Evolutionary conservation across 2,329 filamentous ascomycete genomes (phyloP), one percentile per base, ranked within the genome.

Genomic region (Trichoderma sp.): DNA sequence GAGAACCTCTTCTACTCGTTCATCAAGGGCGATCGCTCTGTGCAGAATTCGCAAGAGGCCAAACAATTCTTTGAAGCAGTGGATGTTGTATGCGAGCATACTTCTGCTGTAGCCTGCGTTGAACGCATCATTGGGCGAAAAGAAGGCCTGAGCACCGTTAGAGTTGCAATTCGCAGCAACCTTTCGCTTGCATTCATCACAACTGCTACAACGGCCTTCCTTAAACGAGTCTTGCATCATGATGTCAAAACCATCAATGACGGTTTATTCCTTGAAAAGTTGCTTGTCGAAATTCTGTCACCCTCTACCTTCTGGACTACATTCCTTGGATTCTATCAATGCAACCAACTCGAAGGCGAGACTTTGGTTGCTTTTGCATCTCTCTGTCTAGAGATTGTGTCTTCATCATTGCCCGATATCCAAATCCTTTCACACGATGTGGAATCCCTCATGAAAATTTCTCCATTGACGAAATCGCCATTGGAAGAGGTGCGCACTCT

Each of bases 381-480:
- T 75, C 74, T 79, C 8, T 79, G 77, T 56, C 50, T 77, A 5
- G 77, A 76, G 12, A 68, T 79, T 66, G 77, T 74, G 4, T 73
- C 66, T 14, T 59, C 60, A 1, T 27, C 73, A 12, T 68, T 65
- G 0, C 50, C 69, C 2, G 69, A 71, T 5, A 71, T 77, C 4
- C 29, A 59, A 16, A 33, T 12, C 2, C 75, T 72, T 14, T 75
- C 50, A 7, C 35, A 24, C 9, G 77, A 79, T 1, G 80, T 84
- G n/a, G 76, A 77, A 6, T 72, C 79, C 4, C 53, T 83, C 8
- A 78, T 84, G 65, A 75, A 82, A 0, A 35, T 75, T 0, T 76
- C 77, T 6, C 71, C 79, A 0, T 77, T 84, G 27, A 79, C 83
- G 1, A 75, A 80, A 2, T 38, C 82, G 41, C 4, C 79, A 62